Conservation (phyloP, 2,329 filamentous ascomycete species). For the Tolypocladium inflatum region DNA sequence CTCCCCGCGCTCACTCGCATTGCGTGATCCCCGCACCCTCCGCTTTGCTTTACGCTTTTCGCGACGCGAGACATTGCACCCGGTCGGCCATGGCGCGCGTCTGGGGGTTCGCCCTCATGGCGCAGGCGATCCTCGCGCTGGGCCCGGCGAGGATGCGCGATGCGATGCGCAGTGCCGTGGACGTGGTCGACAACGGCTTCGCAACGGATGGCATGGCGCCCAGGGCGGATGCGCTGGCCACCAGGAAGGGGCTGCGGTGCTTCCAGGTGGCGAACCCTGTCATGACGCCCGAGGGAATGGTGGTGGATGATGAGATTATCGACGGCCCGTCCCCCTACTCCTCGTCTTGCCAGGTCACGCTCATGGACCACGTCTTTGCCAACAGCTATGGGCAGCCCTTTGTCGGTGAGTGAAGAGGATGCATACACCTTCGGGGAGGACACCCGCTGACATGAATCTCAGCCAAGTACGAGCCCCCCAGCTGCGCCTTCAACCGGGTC, state of each 20-base stretch:
- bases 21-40: not conserved
- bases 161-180: not conserved
- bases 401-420: constrained; percentile 43
- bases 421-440: not conserved
- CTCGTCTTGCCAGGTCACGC: constrained; percentile 37
- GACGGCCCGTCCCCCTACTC: not conserved
- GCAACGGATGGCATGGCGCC: not conserved
- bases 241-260: constrained; percentile 33
- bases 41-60: not conserved
- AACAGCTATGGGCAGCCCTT: constrained; percentile 66
- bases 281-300: constrained; percentile 34
- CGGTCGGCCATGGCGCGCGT: not conserved
- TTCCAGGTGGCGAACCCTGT: constrained; percentile 64
- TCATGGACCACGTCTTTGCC: constrained; percentile 65
- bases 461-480: constrained; percentile 28
- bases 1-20: not conserved
- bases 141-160: not conserved
- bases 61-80: not conserved
- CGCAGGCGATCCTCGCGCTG: not conserved
- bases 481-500: constrained; percentile 63
- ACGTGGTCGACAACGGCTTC: not conserved
- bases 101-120: not conserved
- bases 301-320: constrained; percentile 5
- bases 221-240: not conserved
- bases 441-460: not conserved